phyloP scores from a whole-genome alignment of 176 grass and related monocot species.

The Triticum turgidum region DNA sequence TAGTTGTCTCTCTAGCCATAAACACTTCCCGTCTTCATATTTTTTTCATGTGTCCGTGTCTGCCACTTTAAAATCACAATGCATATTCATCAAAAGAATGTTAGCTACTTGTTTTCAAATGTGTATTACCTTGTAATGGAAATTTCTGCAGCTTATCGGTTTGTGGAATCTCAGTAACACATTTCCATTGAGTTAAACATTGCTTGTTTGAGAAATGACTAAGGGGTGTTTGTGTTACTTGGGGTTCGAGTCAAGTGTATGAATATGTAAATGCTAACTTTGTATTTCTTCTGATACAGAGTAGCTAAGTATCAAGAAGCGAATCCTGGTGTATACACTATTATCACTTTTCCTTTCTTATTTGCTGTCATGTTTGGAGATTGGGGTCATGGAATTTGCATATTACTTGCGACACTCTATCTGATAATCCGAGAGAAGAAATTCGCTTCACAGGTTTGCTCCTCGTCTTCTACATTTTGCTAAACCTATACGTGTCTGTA shows the following conservation, averaged over 20 bases:
- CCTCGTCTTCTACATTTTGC: constrained; percentile 19
- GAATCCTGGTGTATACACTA: constrained; percentile 90
- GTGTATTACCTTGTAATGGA: not conserved
- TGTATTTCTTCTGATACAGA: constrained; percentile 43
- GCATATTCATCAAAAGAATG: not conserved
- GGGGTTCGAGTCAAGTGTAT: not conserved
- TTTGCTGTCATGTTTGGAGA: constrained; percentile 99
- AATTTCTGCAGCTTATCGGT: not conserved
- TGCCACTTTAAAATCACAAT: not conserved
- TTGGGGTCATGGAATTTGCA: constrained; percentile 92
- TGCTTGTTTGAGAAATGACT: constrained; percentile 10
- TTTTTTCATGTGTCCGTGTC: not conserved
- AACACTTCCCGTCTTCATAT: not conserved
- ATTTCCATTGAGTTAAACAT: not conserved
- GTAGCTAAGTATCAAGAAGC: constrained; percentile 93
- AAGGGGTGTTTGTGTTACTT: not conserved
- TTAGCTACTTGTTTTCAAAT: not conserved
- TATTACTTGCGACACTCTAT: constrained; percentile 65
- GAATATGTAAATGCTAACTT: constrained; percentile 25
- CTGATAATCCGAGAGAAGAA: constrained; percentile 88
- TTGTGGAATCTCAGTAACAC: constrained; percentile 2
- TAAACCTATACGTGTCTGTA: not conserved
- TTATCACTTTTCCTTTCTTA: constrained; percentile 94
- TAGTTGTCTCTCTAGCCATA: not conserved
- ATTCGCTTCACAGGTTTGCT: constrained; percentile 74